Conservation (phyloP, 371 early-diverging fungal species). For the Apophysomyces elegans region DNA sequence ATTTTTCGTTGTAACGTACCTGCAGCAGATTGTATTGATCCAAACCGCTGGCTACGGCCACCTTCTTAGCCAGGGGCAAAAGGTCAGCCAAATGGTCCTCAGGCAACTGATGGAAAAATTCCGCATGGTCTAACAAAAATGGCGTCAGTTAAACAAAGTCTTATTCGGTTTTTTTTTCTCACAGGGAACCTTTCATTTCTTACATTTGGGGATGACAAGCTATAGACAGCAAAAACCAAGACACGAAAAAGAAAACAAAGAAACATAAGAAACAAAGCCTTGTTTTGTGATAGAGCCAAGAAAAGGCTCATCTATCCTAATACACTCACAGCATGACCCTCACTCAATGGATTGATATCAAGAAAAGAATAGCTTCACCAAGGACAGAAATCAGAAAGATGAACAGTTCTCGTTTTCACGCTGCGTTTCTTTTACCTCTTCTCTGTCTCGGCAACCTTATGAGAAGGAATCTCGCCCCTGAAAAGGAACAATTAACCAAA, state of each 20-base stretch:
- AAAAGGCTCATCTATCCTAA: not conserved
- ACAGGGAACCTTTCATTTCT: constrained; percentile 12
- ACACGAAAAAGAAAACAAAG: too few relatives aligned
- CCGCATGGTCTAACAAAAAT: constrained; percentile 76
- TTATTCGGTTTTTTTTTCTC: constrained; percentile 8
- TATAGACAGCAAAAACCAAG: constrained; percentile 19
- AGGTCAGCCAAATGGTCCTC: constrained; percentile 84
- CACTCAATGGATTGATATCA: constrained; percentile 79
- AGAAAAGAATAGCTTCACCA: constrained; percentile 64
- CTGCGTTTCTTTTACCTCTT: constrained; percentile 49
- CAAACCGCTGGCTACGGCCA: constrained; percentile 71
- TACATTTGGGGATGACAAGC: constrained; percentile 89
- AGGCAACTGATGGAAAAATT: constrained; percentile 87
- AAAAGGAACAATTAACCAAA: not conserved
- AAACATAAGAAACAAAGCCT: too few relatives aligned
- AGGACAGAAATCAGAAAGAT: not conserved
- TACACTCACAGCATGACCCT: constrained; percentile 77
- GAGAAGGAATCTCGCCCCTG: constrained; percentile 85
- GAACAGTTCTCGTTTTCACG: not conserved
- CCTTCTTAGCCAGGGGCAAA: constrained; percentile 86
- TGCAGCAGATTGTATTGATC: constrained; percentile 91
- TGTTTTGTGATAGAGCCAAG: not conserved
- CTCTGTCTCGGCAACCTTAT: constrained; percentile 83
- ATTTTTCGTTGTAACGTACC: constrained; percentile 37
- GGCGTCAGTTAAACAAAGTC: not conserved